Evolutionary conservation across 192 early-diverging fungal species (phyloP), one percentile per base, ranked within the genome.

Genomic region (Backusella macrospora): DNA sequence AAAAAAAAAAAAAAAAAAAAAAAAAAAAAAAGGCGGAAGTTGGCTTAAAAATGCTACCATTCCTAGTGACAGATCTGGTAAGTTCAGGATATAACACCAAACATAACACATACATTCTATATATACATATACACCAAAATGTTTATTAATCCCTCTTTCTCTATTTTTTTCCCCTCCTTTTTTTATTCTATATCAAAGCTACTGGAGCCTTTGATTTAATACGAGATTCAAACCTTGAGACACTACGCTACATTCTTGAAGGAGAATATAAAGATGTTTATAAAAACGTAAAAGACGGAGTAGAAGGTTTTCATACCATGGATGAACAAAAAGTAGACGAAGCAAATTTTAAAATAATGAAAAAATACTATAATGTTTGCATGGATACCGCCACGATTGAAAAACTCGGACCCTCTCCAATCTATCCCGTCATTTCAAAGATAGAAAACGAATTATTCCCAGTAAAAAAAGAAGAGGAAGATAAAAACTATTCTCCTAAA

Each of bases 31-130:
- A 88, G 87, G 87, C 63, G 88, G 89, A n/a, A 87, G 86, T 39
- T 92, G 87, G 80, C 68, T 87, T 55, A 70, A 80, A 45, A 73
- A 72, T 13, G 68, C 87, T 38, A 63, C 82, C 5, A 90, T 93
- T 62, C 89, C 91, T 13, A 86, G 88, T 26, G 89, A 90, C 74
- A 83, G 88, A 75, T 75, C 87, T 1, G 55, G 72, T 80, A 80
- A 64, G 62, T 55, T 14, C 26, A 34, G 3, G 18, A 52, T 18
- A 34, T 34, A 34, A 34, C 29, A 34, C 29, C 29, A 34, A 34
- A 34, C 29, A 9, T 29, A 9, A 18, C 62, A 18, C 34, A 46
- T 18, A 16, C 21, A n/a, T 13, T 29, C n/a, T 67, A 6, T 44
- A 67, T 10, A 5, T 10, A 67, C 16, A 48, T 8, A 44, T 34